These are phyloP conservation scores for Solanum tarapatanum DNA, from an alignment of 257 asterid species.

Conservation along the genomic window DNA sequence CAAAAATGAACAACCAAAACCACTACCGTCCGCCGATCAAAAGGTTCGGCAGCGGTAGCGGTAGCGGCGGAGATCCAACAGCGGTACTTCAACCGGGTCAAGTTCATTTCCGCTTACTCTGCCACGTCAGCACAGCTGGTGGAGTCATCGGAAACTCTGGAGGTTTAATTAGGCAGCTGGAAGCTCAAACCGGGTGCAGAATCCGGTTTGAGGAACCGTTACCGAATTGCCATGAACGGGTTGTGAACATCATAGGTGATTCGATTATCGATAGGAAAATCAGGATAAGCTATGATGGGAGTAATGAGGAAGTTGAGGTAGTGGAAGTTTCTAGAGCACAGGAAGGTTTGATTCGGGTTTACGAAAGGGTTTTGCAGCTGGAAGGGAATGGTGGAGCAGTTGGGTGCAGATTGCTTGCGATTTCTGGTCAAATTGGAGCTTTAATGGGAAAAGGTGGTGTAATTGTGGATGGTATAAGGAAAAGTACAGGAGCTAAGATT, in stretches of 20 bases:
- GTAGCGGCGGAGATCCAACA: neutral
- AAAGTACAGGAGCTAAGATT: slow-evolving; percentile 35
- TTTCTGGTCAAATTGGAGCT: slow-evolving; percentile 28
- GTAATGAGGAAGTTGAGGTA: slow-evolving; percentile 6
- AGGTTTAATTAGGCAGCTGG: slow-evolving; percentile 23
- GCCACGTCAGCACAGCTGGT: slow-evolving; percentile 39
- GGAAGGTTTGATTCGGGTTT: slow-evolving; percentile 45
- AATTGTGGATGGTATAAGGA: slow-evolving; percentile 26
- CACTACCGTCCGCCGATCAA: neutral
- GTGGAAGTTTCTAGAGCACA: slow-evolving; percentile 38
- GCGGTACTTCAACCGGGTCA: slow-evolving; percentile 3
- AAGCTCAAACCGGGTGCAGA: slow-evolving; percentile 27
- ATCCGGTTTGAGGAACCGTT: slow-evolving; percentile 29
- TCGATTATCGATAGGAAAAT: slow-evolving; percentile 20
- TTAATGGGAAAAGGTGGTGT: slow-evolving; percentile 46
- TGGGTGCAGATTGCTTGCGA: slow-evolving; percentile 39
- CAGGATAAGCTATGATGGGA: neutral
- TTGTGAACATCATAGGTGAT: slow-evolving; percentile 35
- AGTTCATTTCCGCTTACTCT: slow-evolving; percentile 37
- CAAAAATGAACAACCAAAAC: neutral
- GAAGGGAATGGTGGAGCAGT: slow-evolving; percentile 15
- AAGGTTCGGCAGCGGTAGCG: neutral
- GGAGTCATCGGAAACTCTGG: slow-evolving; percentile 48
- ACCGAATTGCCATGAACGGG: slow-evolving; percentile 44
- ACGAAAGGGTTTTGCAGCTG: slow-evolving; percentile 47